phyloP scores from a whole-genome alignment of 352 stramenopile genomes.

The Phytopythium oedochilum region DNA sequence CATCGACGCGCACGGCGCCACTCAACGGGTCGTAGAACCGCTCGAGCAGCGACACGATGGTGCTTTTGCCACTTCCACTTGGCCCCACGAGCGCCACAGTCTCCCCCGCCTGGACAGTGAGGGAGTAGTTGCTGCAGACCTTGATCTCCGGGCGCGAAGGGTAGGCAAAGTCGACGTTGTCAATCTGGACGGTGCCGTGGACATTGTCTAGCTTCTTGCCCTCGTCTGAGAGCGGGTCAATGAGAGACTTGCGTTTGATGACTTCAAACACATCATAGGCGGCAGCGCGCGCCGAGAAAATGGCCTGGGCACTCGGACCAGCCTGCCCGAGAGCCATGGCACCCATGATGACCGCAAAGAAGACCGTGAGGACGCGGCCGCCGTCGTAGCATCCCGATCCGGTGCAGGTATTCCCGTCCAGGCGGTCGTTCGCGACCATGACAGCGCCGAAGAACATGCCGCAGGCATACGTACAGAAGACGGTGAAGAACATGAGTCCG shows the following conservation, averaged over 20 bases:
- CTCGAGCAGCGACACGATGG: slow-evolving; percentile 86
- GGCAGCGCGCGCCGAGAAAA: slow-evolving; percentile 28
- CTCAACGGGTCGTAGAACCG: slow-evolving; percentile 86
- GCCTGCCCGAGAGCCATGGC: slow-evolving; percentile 53
- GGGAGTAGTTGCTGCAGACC: slow-evolving; percentile 33
- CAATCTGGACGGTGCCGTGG: slow-evolving; percentile 43
- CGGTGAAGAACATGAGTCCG: slow-evolving; percentile 43
- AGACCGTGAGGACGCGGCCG: slow-evolving; percentile 42
- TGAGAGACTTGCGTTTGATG: slow-evolving; percentile 34
- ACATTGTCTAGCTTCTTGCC: slow-evolving; percentile 21
- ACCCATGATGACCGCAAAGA: slow-evolving; percentile 42
- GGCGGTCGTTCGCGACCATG: slow-evolving; percentile 32
- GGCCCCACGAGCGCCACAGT: slow-evolving; percentile 45
- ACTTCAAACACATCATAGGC: slow-evolving; percentile 49
- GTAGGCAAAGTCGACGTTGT: slow-evolving; percentile 63
- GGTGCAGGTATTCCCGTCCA: slow-evolving; percentile 16
- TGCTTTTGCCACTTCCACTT: slow-evolving; percentile 69
- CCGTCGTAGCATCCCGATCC: slow-evolving; percentile 35
- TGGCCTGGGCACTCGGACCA: slow-evolving; percentile 34
- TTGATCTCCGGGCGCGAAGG: slow-evolving; percentile 31
- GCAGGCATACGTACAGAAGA: slow-evolving; percentile 49
- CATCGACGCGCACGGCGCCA: slow-evolving; percentile 18
- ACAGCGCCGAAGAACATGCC: slow-evolving; percentile 62
- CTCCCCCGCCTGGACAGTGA: slow-evolving; percentile 35
- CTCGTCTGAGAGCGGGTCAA: slow-evolving; percentile 25